Evolutionary conservation across 163 green algal species (phyloP).

Genomic region (Trebouxia gelatinosa): DNA sequence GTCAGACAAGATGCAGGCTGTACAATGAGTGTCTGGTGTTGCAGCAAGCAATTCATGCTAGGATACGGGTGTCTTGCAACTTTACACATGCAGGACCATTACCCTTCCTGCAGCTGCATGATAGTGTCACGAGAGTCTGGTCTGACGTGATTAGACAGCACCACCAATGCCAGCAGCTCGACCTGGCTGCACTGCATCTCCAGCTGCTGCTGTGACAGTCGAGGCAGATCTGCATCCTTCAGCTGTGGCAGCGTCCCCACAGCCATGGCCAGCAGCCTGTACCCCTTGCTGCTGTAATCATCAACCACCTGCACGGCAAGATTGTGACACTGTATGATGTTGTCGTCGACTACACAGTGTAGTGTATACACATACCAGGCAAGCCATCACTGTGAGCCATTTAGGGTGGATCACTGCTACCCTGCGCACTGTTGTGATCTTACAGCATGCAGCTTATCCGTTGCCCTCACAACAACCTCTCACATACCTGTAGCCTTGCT

Average conservation of each 20-base stretch:
- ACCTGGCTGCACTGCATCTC: background rate
- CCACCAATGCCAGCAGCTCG: background rate
- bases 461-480: no score
- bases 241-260: background rate
- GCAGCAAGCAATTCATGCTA: no score
- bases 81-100: no score
- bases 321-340: background rate
- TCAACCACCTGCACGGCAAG: constrained; percentile 1
- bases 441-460: no score
- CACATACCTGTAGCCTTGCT: background rate
- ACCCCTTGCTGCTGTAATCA: constrained; percentile 7
- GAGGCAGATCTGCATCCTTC: background rate
- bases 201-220: background rate
- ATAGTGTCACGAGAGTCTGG: background rate
- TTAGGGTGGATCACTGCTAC: no score
- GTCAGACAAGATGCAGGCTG: no score
- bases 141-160: background rate
- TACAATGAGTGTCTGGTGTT: no score
- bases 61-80: no score
- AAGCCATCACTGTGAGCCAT: background rate
- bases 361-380: background rate
- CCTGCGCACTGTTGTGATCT: no score
- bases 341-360: background rate
- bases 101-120: background rate
- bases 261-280: background rate